Evolutionary conservation across 805 yeast species (phyloP).

Genomic region (Barnettozyma pratensis): DNA sequence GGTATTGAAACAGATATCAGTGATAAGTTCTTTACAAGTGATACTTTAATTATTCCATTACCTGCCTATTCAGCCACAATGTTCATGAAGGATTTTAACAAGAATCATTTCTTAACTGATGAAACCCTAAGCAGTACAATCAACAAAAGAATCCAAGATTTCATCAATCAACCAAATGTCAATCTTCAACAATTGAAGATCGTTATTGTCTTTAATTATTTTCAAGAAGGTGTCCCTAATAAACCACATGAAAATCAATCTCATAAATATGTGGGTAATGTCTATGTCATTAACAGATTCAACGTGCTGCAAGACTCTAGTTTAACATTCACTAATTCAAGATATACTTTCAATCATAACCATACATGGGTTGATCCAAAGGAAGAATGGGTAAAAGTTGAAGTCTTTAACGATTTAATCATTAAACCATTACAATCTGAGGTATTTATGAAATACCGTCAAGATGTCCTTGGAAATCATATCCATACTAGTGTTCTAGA

Average conservation of each 20-base stretch:
- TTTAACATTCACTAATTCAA: constrained; percentile 15
- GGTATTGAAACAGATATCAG: constrained; percentile 15
- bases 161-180: constrained; percentile 14
- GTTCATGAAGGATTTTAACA: constrained; percentile 21
- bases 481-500: constrained; percentile 16
- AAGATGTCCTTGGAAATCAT: constrained; percentile 20
- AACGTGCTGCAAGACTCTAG: constrained; percentile 17
- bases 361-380: constrained; percentile 21
- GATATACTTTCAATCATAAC: constrained; percentile 21
- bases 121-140: constrained; percentile 14
- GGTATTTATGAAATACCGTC: constrained; percentile 17
- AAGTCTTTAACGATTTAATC: constrained; percentile 20
- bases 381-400: constrained; percentile 19
- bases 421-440: constrained; percentile 20
- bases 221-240: constrained; percentile 21
- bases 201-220: constrained; percentile 16
- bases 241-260: constrained; percentile 21
- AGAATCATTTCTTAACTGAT: constrained; percentile 16
- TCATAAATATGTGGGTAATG: constrained; percentile 24
- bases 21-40: constrained; percentile 11
- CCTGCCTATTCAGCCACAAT: constrained; percentile 19
- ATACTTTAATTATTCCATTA: constrained; percentile 21
- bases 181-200: constrained; percentile 15
- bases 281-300: constrained; percentile 18
- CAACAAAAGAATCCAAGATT: constrained; percentile 15